phyloP scores from a whole-genome alignment of 1,139 yeast genomes.

The Hansenula sp. region DNA sequence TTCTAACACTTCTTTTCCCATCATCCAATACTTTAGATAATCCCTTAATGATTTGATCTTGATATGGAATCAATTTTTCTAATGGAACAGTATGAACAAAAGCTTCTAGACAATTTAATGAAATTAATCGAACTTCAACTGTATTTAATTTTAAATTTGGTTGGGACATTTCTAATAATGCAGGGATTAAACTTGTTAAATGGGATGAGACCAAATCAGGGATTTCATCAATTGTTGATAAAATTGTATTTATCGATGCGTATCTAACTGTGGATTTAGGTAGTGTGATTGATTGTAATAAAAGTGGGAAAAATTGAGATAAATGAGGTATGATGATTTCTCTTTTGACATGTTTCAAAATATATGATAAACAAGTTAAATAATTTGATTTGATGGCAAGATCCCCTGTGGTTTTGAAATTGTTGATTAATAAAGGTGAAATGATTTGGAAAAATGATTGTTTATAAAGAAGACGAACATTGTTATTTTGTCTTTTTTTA shows the following conservation, averaged over 20 bases:
- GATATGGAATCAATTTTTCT: conserved; percentile 46
- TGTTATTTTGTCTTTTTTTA: conserved; percentile 51
- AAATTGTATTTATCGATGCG: conserved; percentile 56
- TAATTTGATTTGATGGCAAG: conserved; percentile 39
- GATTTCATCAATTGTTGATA: conserved; percentile 50
- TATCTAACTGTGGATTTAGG: conserved; percentile 39
- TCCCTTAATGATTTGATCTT: conserved; percentile 42
- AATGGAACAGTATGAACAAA: conserved; percentile 37
- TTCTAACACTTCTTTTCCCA: conserved; percentile 68
- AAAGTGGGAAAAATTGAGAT: conserved; percentile 60
- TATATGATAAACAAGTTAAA: conserved; percentile 61
- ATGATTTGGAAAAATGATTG: conserved; percentile 68
- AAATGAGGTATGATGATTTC: conserved; percentile 61
- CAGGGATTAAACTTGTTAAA: conserved; percentile 53
- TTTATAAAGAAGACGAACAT: conserved; percentile 66
- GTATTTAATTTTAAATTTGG: conserved; percentile 25
- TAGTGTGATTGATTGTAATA: conserved; percentile 60
- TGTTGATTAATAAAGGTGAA: conserved; percentile 43
- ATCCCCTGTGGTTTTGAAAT: conserved; percentile 28
- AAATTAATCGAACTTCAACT: conserved; percentile 48
- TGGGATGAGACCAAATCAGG: conserved; percentile 49
- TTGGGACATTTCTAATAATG: conserved; percentile 32
- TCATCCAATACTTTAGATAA: conserved; percentile 65
- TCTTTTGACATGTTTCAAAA: conserved; percentile 63
- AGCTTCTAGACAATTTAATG: conserved; percentile 53